Evolutionary conservation across 768 basidiomycete species (phyloP).

Genomic region (Auriscalpium orientale): DNA sequence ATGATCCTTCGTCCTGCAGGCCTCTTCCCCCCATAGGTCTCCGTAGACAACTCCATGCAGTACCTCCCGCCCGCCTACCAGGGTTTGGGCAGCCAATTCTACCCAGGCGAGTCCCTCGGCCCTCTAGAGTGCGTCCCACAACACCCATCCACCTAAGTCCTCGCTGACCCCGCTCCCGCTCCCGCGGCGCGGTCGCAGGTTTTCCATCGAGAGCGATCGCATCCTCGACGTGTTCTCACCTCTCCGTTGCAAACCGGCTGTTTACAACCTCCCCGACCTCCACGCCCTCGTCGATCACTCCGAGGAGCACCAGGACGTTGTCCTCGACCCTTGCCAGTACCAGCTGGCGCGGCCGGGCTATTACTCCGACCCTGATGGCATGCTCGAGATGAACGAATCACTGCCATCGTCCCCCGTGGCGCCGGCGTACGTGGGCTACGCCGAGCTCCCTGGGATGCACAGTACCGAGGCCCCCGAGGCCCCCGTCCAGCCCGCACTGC

Average conservation of each 20-base stretch:
- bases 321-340: slow-evolving; percentile 37
- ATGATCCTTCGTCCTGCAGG: too few species aligned
- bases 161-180: slow-evolving; percentile 18
- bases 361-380: slow-evolving; percentile 72
- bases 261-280: slow-evolving; percentile 64
- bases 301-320: slow-evolving; percentile 82
- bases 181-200: slow-evolving; percentile 34
- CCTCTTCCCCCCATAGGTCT: too few species aligned
- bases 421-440: slow-evolving; percentile 53
- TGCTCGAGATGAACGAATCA: slow-evolving; percentile 52
- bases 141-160: not conserved
- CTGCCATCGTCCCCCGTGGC: slow-evolving; percentile 30
- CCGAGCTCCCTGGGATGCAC: slow-evolving; percentile 55
- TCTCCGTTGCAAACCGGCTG: slow-evolving; percentile 22
- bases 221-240: slow-evolving; percentile 51
- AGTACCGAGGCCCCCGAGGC: slow-evolving; percentile 1
- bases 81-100: slow-evolving; percentile 58
- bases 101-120: slow-evolving; percentile 56
- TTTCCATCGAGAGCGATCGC: slow-evolving; percentile 53
- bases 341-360: slow-evolving; percentile 24
- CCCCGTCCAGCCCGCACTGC: slow-evolving; percentile 58
- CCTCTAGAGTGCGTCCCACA: slow-evolving; percentile 53
- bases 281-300: slow-evolving; percentile 89
- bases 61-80: too few species aligned
- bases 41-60: too few species aligned